Base-by-base conservation (phyloP, 345 rosid species). In the Eucalyptus decipiens region DNA sequence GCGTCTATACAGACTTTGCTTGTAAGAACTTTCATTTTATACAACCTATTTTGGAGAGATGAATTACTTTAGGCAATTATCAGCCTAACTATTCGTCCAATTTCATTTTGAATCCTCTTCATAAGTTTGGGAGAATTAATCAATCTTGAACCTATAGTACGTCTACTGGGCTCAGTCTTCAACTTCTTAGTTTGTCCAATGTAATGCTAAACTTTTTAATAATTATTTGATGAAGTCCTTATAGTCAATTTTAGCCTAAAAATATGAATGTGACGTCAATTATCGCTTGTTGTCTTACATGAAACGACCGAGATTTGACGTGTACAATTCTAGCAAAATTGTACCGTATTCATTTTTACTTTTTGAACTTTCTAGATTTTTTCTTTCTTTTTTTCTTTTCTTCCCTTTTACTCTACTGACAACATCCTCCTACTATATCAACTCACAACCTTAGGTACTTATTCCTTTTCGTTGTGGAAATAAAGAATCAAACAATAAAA, bases 261-360 rank as follows among this genome's bases (percentile, higher is more conserved):
- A n/a, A n/a, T n/a, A 15, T 6, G 0, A 7, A n/a, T 18, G 19
- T n/a, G 76, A 9, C 11, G 5, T n/a, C 6, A 17, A 1, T 65
- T 17, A 65, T 65, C 6, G 2, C 76, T 65, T 65, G 40, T 65
- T 65, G 19, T 32, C 6, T 16, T 65, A 15, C 3, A 16, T n/a
- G 76, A 16, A 65, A n/a, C 1, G 6, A 65, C 5, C 4, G 6
- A 16, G 37, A 65, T 65, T n/a, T 65, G 11, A n/a, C 11, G 3
- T 65, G 21, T 34, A 65, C 21, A 65, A 65, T n/a, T 65, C 40
- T 65, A 15, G 21, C 76, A 65, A 65, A 65, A 65, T 65, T 8
- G 18, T 65, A 65, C 3, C 2, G 11, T n/a, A n/a, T n/a, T n/a
- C 30, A 6, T 62, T 28, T 62, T 28, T 28, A 58, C 11, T 30